Evolutionary conservation across 2,329 filamentous ascomycete genomes (phyloP).

Genomic region (Herpotrichia juniperi): DNA sequence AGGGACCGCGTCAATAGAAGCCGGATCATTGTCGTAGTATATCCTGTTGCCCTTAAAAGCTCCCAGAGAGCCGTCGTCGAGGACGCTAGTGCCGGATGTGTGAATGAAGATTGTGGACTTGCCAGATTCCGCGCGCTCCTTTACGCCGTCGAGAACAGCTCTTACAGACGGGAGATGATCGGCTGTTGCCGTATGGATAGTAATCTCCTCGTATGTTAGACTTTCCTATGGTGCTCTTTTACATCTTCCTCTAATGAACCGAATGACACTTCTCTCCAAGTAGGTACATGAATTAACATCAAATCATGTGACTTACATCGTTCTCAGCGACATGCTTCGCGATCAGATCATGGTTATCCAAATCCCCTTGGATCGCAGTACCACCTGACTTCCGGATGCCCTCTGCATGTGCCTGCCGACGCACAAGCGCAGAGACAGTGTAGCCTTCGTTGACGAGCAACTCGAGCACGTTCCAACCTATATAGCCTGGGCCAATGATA

Average conservation of each 20-base stretch:
- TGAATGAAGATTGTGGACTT: conserved; percentile 56
- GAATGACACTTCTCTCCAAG: too few relatives aligned
- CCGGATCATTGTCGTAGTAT: conserved; percentile 50
- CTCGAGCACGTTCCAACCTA: too few relatives aligned
- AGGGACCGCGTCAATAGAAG: conserved; percentile 50
- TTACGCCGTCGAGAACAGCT: conserved; percentile 53
- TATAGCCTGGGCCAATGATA: too few relatives aligned
- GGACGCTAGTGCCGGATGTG: conserved; percentile 52
- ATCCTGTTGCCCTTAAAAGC: conserved; percentile 45
- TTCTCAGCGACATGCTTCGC: conserved; percentile 41
- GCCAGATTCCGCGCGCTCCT: conserved; percentile 44
- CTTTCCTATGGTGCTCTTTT: neutral
- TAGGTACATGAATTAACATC: neutral
- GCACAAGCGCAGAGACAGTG: conserved; percentile 51
- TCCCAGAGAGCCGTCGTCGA: conserved; percentile 44
- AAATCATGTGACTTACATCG: conserved; percentile 32
- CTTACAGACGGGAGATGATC: conserved; percentile 55
- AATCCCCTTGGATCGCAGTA: conserved; percentile 47
- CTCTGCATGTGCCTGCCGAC: conserved; percentile 45
- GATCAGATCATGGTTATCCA: conserved; percentile 51
- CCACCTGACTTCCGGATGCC: conserved; percentile 45
- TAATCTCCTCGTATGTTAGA: conserved; percentile 14
- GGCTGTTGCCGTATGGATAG: conserved; percentile 57
- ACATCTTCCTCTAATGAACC: neutral
- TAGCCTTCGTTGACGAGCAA: conserved; percentile 52